phyloP scores from a whole-genome alignment of 305 asterid species.

The Solanum aculeatissimum region DNA sequence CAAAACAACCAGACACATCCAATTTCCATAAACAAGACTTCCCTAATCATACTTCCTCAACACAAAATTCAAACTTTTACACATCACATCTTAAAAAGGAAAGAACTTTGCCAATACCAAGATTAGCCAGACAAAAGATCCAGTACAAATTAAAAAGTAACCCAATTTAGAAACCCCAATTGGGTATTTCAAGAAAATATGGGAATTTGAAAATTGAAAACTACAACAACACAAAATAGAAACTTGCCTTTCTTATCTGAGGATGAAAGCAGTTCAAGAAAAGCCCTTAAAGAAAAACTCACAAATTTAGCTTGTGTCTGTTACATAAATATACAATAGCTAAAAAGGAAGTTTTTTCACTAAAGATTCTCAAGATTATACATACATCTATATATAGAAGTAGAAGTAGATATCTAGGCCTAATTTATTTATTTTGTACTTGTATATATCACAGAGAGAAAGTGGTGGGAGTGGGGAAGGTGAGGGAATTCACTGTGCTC shows the following conservation, averaged over 20 bases:
- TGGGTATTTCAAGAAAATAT: not conserved
- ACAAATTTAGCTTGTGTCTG: not conserved
- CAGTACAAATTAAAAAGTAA: not conserved
- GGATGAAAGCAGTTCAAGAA: not conserved
- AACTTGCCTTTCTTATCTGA: constrained; percentile 1
- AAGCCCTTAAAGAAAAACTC: not conserved
- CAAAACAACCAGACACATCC: not conserved
- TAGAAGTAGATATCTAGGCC: not conserved
- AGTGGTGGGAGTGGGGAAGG: not conserved
- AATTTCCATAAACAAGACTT: not conserved
- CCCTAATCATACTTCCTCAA: not conserved
- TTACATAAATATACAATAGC: not conserved
- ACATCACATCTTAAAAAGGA: not conserved
- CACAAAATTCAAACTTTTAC: not conserved
- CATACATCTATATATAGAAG: not conserved
- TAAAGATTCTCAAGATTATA: not conserved
- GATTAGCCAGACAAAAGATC: not conserved
- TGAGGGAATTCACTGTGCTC: not conserved
- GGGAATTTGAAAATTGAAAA: not conserved
- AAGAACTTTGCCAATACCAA: not conserved
- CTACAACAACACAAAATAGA: not conserved
- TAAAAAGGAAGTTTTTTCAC: not conserved
- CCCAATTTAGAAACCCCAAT: not conserved
- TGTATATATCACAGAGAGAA: not conserved
- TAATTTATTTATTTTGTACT: not conserved